Evolutionary conservation across 768 basidiomycete genomes (phyloP).

Genomic region (Rickenella mellea): DNA sequence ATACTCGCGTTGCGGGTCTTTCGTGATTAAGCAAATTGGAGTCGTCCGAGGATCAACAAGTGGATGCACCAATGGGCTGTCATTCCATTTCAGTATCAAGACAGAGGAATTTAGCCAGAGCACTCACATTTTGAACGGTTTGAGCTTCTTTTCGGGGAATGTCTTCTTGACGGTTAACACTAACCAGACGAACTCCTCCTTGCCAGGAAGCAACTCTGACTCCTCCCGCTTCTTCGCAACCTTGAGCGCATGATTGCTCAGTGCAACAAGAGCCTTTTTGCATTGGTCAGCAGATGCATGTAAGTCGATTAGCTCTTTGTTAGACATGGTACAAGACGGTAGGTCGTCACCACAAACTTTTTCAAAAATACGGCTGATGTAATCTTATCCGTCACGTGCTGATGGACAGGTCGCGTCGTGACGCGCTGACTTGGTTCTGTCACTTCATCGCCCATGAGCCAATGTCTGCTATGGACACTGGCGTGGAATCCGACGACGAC

Average conservation of each 20-base stretch:
- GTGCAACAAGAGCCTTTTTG: conserved; percentile 67
- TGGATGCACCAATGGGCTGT: conserved; percentile 69
- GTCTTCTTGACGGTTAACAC: conserved; percentile 82
- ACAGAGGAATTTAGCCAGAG: neutral
- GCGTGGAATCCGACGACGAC: too few species aligned
- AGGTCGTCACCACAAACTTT: too few species aligned
- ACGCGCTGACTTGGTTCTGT: too few species aligned
- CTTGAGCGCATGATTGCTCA: conserved; percentile 63
- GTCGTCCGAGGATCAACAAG: conserved; percentile 76
- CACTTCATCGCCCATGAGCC: too few species aligned
- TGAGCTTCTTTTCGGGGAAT: conserved; percentile 62
- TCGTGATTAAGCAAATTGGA: conserved; percentile 83
- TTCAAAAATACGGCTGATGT: too few species aligned
- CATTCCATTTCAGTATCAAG: neutral
- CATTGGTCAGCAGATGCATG: conserved; percentile 68
- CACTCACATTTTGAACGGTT: conserved; percentile 78
- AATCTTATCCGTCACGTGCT: too few species aligned
- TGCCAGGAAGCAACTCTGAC: conserved; percentile 63
- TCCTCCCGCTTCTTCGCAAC: conserved; percentile 56
- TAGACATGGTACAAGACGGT: conserved; percentile 26
- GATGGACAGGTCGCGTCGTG: too few species aligned
- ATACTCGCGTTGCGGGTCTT: conserved; percentile 93
- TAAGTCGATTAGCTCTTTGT: conserved; percentile 52
- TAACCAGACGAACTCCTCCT: conserved; percentile 85
- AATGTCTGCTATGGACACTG: too few species aligned